Evolutionary conservation across 345 rosid genomes (phyloP), one percentile per base, ranked within the genome.

Genomic region (Gossypium raimondii): DNA sequence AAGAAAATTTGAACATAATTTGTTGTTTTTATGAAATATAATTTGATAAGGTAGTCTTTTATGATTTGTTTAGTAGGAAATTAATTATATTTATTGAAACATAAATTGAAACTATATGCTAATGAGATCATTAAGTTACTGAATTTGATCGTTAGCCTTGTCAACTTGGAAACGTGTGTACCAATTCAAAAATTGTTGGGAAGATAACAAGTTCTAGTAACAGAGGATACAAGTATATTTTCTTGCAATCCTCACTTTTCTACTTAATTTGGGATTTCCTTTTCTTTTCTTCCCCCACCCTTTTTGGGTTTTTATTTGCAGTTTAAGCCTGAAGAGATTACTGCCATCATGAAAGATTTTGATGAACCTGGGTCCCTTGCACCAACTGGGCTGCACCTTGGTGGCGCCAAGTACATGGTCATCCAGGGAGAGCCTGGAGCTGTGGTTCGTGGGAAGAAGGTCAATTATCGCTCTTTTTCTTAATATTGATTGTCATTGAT

Each of bases 381-480:
- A 0, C 96, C 95, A 9, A 86, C 85, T 0, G 97, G 97, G 5
- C 76, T 92, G 75, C 78, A 76, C 82, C 79, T 92, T 45, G 92
- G 82, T 9, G 91, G 92, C 78, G 60, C 85, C 2, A 92, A 92
- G 83, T 90, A 92, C 82, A 87, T 92, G 93, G 93, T 92, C 2
- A 89, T 92, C 73, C 93, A 88, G 82, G 97, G 97, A 52, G 97
- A 92, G 78, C 75, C 93, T 0, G 85, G 85, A 8, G 88, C 89
- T 63, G 97, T 92, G 56, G 87, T 92, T 81, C 93, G 96, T 50
- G 97, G 93, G 62, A 92, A 92, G 86, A 92, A 90, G 96, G 93
- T 89, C 67, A 79, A 12, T 70, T 53, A 10, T 53, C 55, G 48
- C 29, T 34, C 48, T 53, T 34, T 34, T 66, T 17, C 1, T 70